These are phyloP conservation scores for Venturia nashicola DNA, from an alignment of 2,329 filamentous ascomycete species.

Conservation along the genomic window DNA sequence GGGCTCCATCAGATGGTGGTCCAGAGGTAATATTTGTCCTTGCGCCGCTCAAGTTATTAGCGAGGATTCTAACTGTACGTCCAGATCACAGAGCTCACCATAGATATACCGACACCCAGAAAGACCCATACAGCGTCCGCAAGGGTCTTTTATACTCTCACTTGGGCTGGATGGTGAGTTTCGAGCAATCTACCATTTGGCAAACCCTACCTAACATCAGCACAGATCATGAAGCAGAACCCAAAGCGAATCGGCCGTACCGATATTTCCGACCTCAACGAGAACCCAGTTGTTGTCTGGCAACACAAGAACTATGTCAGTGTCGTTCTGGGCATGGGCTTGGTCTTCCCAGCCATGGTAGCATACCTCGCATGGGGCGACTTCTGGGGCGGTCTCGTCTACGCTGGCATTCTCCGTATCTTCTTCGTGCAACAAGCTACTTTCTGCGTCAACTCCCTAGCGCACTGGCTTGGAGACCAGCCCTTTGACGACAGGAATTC, in stretches of 20 bases:
- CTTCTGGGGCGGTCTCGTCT: constrained; percentile 38
- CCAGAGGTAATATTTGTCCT: constrained; percentile 14
- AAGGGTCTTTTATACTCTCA: constrained; percentile 40
- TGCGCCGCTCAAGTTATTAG: too few species aligned
- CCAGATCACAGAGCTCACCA: constrained; percentile 37
- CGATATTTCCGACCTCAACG: constrained; percentile 39
- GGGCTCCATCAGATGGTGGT: constrained; percentile 40
- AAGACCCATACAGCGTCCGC: constrained; percentile 41
- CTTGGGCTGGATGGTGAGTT: constrained; percentile 37
- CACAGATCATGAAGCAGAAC: constrained; percentile 36
- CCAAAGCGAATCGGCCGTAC: constrained; percentile 39
- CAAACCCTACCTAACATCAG: not conserved
- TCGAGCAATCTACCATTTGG: not conserved
- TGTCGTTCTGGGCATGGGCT: constrained; percentile 34
- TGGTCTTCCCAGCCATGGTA: constrained; percentile 36
- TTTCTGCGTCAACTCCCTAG: constrained; percentile 43
- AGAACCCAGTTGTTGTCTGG: constrained; percentile 37
- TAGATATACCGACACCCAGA: constrained; percentile 40
- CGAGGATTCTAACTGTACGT: too few species aligned
- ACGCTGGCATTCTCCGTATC: constrained; percentile 39
- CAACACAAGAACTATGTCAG: constrained; percentile 39
- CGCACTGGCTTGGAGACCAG: constrained; percentile 39
- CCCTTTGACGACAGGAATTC: constrained; percentile 33
- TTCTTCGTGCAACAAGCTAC: constrained; percentile 42
- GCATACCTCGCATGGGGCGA: constrained; percentile 37